Evolutionary conservation across 768 basidiomycete genomes (phyloP).

Genomic region (Crucibulum laeve): DNA sequence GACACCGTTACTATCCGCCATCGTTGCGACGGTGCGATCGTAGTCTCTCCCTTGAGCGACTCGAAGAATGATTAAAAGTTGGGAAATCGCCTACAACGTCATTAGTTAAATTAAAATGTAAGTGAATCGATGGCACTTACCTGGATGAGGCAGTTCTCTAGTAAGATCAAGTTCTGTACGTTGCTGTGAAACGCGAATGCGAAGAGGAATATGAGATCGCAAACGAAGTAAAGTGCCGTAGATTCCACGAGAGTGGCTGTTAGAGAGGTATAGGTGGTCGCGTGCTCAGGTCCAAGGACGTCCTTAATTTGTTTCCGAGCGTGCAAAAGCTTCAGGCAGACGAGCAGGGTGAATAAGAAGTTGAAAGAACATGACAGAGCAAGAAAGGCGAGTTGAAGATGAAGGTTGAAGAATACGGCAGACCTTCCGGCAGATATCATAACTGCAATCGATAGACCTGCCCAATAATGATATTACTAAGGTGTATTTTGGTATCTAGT

Average conservation of each 20-base stretch:
- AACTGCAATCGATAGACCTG: background rate
- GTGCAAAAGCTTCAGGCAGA: background rate
- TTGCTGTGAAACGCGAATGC: background rate
- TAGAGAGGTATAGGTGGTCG: background rate
- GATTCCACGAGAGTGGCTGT: background rate
- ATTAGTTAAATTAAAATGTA: background rate
- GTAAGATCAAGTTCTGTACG: background rate
- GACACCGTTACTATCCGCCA: no score
- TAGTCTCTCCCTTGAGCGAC: background rate
- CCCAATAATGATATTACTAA: background rate
- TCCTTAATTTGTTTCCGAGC: background rate
- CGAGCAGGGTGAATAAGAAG: background rate
- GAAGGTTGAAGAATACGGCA: background rate
- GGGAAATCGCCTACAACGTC: background rate
- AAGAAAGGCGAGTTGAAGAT: background rate
- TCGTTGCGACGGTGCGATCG: background rate
- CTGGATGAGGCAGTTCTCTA: background rate
- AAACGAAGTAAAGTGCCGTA: background rate
- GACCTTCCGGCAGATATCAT: background rate
- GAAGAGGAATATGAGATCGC: background rate
- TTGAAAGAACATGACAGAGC: background rate
- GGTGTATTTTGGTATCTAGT: background rate
- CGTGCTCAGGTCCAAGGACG: background rate
- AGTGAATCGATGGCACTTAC: background rate
- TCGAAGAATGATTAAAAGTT: background rate